Percentiles rank a stretch among this genome's conserved stretches.
Conservation (phyloP, 345 rosid species). For the Moricandia arvensis region DNA sequence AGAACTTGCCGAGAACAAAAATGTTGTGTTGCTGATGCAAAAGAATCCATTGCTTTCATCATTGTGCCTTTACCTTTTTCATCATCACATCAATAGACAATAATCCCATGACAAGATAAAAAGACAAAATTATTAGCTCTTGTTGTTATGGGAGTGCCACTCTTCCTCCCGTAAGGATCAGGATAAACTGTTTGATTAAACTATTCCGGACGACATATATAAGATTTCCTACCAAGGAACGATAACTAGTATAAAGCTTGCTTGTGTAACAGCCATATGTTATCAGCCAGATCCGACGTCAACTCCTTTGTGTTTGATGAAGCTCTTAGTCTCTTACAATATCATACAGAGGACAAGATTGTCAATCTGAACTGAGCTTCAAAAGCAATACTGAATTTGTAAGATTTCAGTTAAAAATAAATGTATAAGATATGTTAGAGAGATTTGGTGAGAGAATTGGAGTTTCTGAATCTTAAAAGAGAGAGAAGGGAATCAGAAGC, state of each 20-base stretch:
- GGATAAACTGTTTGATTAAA: background rate
- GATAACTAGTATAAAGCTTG: background rate
- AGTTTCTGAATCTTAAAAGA: too few species aligned
- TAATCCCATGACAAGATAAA: too few species aligned
- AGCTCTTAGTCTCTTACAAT: slow-evolving; percentile 60
- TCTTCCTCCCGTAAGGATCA: background rate
- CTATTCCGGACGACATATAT: background rate
- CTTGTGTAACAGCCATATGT: background rate
- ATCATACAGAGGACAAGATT: slow-evolving; percentile 44
- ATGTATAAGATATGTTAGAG: too few species aligned
- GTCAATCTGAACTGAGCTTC: background rate
- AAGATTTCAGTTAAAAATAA: too few species aligned
- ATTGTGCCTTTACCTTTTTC: background rate
- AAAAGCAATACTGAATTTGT: too few species aligned
- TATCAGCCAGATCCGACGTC: slow-evolving; percentile 55
- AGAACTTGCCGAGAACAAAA: background rate
- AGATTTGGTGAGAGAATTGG: too few species aligned
- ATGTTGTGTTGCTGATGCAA: background rate
- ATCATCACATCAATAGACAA: background rate
- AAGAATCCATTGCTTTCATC: background rate
- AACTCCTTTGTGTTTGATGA: slow-evolving; percentile 60
- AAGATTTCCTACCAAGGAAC: background rate
- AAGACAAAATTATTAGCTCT: too few species aligned
- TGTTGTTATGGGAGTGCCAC: too few species aligned
- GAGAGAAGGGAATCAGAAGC: too few species aligned